These are phyloP conservation scores for Penicillium tannophilum DNA, from an alignment of 495 filamentous ascomycete species.

Conservation along the genomic window DNA sequence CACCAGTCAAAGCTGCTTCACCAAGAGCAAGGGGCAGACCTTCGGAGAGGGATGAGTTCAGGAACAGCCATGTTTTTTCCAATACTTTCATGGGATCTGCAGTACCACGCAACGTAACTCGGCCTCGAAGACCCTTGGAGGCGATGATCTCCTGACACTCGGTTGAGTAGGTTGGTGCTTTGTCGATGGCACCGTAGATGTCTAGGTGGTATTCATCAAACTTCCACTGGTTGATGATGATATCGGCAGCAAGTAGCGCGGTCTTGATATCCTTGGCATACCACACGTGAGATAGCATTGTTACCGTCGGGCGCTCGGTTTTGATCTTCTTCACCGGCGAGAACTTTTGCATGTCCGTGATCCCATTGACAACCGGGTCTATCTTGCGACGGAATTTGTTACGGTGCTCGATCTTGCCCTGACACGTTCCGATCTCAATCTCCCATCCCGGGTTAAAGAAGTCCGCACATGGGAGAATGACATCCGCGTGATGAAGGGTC, in stretches of 20 bases:
- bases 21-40: constrained; percentile 66
- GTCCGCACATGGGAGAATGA: constrained; percentile 64
- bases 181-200: constrained; percentile 65
- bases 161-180: constrained; percentile 59
- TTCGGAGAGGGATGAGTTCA: constrained; percentile 69
- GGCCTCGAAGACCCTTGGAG: constrained; percentile 56
- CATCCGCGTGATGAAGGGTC: constrained; percentile 65
- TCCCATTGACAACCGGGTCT: constrained; percentile 69
- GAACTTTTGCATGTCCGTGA: constrained; percentile 66
- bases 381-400: constrained; percentile 63
- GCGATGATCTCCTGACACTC: constrained; percentile 65
- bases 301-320: constrained; percentile 59
- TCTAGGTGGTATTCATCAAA: constrained; percentile 64
- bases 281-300: constrained; percentile 67
- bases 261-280: constrained; percentile 69
- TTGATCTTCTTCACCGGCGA: constrained; percentile 60
- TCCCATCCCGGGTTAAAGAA: constrained; percentile 73
- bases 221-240: constrained; percentile 68
- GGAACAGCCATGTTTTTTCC: constrained; percentile 64
- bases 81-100: constrained; percentile 59
- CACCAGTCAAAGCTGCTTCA: constrained; percentile 64
- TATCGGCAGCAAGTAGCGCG: constrained; percentile 62
- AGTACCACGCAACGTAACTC: constrained; percentile 58
- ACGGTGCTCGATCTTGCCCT: constrained; percentile 60
- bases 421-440: constrained; percentile 62